phyloP scores from a whole-genome alignment of 495 filamentous ascomycete genomes.

The Zalerion maritima region DNA sequence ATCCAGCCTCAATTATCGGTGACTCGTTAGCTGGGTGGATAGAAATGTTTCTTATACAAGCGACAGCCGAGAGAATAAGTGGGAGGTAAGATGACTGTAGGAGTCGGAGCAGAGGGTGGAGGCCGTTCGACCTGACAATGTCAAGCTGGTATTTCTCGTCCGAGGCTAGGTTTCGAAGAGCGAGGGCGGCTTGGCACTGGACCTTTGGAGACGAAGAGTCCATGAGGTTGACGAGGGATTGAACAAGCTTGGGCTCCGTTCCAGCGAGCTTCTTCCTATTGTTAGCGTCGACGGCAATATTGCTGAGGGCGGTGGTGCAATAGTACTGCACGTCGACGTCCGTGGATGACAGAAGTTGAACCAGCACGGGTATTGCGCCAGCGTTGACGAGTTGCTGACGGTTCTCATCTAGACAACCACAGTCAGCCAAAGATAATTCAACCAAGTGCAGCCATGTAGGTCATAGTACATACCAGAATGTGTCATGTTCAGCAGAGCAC shows the following conservation, averaged over 20 bases:
- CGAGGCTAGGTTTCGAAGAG: slow-evolving; percentile 86
- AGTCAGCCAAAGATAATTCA: too few species aligned
- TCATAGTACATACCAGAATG: slow-evolving; percentile 63
- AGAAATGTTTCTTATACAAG: slow-evolving; percentile 96
- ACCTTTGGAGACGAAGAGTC: slow-evolving; percentile 95
- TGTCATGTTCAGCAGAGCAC: slow-evolving; percentile 95
- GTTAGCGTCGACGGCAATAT: slow-evolving; percentile 86
- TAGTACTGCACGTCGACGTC: slow-evolving; percentile 99
- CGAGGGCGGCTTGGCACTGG: slow-evolving; percentile 91
- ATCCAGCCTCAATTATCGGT: slow-evolving; percentile 97
- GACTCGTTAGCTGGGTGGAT: slow-evolving; percentile 98
- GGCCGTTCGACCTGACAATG: slow-evolving; percentile 77
- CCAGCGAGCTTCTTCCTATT: slow-evolving; percentile 84
- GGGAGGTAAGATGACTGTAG: slow-evolving; percentile 91
- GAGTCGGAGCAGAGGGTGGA: slow-evolving; percentile 71
- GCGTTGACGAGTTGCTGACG: slow-evolving; percentile 93
- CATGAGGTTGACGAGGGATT: slow-evolving; percentile 90
- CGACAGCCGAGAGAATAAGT: slow-evolving; percentile 90
- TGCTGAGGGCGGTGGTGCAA: slow-evolving; percentile 95
- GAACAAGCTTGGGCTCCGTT: slow-evolving; percentile 76
- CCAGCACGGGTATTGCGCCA: slow-evolving; percentile 89
- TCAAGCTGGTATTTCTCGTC: slow-evolving; percentile 98
- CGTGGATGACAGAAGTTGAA: slow-evolving; percentile 76
- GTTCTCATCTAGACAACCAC: slow-evolving; percentile 63
- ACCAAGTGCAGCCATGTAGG: slow-evolving; percentile 3